Base-by-base conservation (phyloP, 78 protist genomes). In the Dictyostelium capitatum region DNA sequence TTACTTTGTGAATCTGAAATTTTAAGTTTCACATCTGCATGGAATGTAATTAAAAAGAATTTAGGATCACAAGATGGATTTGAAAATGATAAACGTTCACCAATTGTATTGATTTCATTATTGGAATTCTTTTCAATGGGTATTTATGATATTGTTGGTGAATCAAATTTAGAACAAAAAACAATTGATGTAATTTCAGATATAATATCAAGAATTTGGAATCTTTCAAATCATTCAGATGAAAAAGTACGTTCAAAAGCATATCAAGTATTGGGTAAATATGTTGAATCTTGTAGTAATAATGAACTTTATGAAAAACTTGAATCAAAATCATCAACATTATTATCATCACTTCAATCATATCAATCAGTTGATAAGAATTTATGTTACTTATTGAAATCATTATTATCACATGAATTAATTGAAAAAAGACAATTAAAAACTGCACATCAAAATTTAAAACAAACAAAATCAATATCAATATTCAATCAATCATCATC, bases 11-110 rank as follows among this genome's bases (percentile, higher is more conserved):
- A 77, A 30, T 19, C 23, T 23, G 93, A 87, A 12, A 70, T 87
- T 4, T 10, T 87, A 15, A 19, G 53, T 19, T 87, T 87, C n/a
- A 51, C 75, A 6, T 77, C 84, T 37, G 93, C 93, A 25, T 87
- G 93, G 93, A 59, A 74, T 77, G 93, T 87, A 30, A 77, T 87
- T 19, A 87, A 77, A 43, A 87, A 87, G 84, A 87, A 87, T 62
- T 46, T 87, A 17, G 75, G 79, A 6, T 37, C 5, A 8, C 84
- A 78, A 23, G 80, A 82, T 19, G 80, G 80, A 15, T 82, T 82
- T 47, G 72, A 37, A 23, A 8, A 19, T 5, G 54, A 20, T 30
- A 77, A 47, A 23, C 19, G 84, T 9, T 67, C 81, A 0, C 83
- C 93, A 17, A 28, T 62, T 0, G 93, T 87, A 6, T 17, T 46